These are phyloP conservation scores for Alternaria triticina DNA, from an alignment of 2,329 filamentous ascomycete species.

Conservation along the genomic window DNA sequence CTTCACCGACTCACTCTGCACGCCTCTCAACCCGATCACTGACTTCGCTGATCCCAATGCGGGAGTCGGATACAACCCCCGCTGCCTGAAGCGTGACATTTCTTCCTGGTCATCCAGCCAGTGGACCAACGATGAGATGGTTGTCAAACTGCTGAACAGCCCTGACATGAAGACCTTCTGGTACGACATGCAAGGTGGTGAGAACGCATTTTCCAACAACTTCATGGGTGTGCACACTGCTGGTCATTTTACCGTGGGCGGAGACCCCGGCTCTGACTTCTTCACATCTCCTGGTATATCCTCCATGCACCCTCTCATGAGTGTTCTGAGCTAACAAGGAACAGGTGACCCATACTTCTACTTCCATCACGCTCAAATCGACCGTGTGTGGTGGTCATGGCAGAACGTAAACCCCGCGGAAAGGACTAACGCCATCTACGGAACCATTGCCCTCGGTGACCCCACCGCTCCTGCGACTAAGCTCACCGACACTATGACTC, in stretches of 20 bases:
- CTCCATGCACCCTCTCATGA: not conserved
- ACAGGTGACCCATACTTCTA: constrained; percentile 46
- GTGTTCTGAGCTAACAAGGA: constrained; percentile 33
- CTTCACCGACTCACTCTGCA: constrained; percentile 41
- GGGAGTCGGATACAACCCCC: constrained; percentile 40
- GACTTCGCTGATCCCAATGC: constrained; percentile 40
- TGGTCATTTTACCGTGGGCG: constrained; percentile 54
- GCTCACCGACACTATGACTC: constrained; percentile 52
- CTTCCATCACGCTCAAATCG: constrained; percentile 56
- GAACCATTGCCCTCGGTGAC: constrained; percentile 53
- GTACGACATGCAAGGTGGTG: constrained; percentile 46
- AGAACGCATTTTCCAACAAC: constrained; percentile 30
- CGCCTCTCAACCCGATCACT: constrained; percentile 31
- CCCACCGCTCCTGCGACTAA: constrained; percentile 54
- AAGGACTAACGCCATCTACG: constrained; percentile 49
- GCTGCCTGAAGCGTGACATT: constrained; percentile 49
- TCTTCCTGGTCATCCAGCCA: constrained; percentile 31
- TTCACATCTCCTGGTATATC: constrained; percentile 48
- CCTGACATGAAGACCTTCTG: constrained; percentile 48
- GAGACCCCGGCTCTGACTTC: constrained; percentile 54
- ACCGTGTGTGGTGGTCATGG: constrained; percentile 59
- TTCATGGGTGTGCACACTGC: constrained; percentile 52
- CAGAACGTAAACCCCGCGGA: constrained; percentile 51
- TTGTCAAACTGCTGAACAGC: constrained; percentile 33
- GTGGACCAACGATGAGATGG: constrained; percentile 38